Evolutionary conservation across 805 yeast genomes (phyloP), one percentile per base, ranked within the genome.

Genomic region (Zygotorulaspora chibaensis): DNA sequence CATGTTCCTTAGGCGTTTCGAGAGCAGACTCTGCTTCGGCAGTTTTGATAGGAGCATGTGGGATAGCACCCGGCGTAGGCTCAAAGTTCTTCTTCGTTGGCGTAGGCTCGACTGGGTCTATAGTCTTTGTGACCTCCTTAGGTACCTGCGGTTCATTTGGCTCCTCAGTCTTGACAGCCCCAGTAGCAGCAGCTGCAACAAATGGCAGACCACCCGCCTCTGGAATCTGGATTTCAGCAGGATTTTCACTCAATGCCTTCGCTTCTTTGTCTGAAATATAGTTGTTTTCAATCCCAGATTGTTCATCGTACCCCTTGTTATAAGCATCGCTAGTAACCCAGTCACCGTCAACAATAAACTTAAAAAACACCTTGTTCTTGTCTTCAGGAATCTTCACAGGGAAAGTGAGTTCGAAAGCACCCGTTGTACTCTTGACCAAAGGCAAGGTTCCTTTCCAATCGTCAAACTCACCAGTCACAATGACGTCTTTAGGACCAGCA

Each of bases 391-490:
- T 40, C 15, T 71, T 70, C 42, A 81, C 69, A 17, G 87, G 87
- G 43, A 80, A 71, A 2, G 81, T 72, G 43, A 81, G 65, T 43
- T 75, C 74, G 57, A 81, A 82, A n/a, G 79, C 73, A 16, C 84
- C 86, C 55, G 74, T 78, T 8, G 76, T 65, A 47, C 75, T 76
- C 57, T 81, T 77, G 37, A 81, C 85, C 49, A 83, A 66, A 15
- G 80, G 81, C 43, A 80, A 65, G 1, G 80, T 62, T 49, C 81
- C 77, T 38, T 74, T 58, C 90, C 90, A 84, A 57, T 79, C 70
- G 58, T 82, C 87, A 57, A 83, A 82, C 43, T 80, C 73, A 50
- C 90, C 90, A 16, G 89, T 83, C 42, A 84, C 77, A 53, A 78
- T 70, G 47, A 84, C 90, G 30, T 73, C 73, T 25, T 61, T 47